These are phyloP conservation scores for Lactarius vividus DNA, from an alignment of 768 basidiomycete species.

Conservation along the genomic window DNA sequence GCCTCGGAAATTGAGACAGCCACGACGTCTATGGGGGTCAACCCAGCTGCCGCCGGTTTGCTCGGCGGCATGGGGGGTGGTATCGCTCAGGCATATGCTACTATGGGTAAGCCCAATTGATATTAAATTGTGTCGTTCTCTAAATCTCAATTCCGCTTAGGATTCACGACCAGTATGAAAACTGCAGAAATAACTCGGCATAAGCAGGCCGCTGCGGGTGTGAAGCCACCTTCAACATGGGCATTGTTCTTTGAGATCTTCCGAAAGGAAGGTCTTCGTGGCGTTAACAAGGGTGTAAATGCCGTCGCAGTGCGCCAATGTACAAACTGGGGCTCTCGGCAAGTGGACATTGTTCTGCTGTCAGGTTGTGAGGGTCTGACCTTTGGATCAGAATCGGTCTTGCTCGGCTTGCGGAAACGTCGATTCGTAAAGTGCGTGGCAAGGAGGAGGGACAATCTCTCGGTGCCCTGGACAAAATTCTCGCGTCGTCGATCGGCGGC, in stretches of 20 bases:
- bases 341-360: slow-evolving; percentile 30
- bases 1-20: slow-evolving; percentile 91
- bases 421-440: slow-evolving; percentile 75
- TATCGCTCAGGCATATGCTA: slow-evolving; percentile 96
- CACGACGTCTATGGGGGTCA: slow-evolving; percentile 61
- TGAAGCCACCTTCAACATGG: slow-evolving; percentile 89
- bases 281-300: slow-evolving; percentile 99
- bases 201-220: slow-evolving; percentile 82
- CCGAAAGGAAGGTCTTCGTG: slow-evolving; percentile 86
- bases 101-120: slow-evolving; percentile 82
- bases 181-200: slow-evolving; percentile 96
- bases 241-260: slow-evolving; percentile 95
- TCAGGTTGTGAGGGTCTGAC: slow-evolving; percentile 20
- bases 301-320: slow-evolving; percentile 89
- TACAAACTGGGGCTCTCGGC: slow-evolving; percentile 94
- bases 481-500: slow-evolving; percentile 86
- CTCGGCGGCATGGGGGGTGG: slow-evolving; percentile 98
- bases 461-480: slow-evolving; percentile 79
- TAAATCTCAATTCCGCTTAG: slow-evolving; percentile 39
- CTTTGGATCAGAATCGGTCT: slow-evolving; percentile 80
- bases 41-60: slow-evolving; percentile 79
- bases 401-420: slow-evolving; percentile 83
- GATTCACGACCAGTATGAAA: slow-evolving; percentile 99
- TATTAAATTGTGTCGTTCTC: background rate
- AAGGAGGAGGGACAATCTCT: slow-evolving; percentile 74